A percentile compares a stretch with the other conserved stretches of the same genome.
Evolutionary conservation across 257 asterid species (phyloP).

Genomic region (Paulownia fortunei): DNA sequence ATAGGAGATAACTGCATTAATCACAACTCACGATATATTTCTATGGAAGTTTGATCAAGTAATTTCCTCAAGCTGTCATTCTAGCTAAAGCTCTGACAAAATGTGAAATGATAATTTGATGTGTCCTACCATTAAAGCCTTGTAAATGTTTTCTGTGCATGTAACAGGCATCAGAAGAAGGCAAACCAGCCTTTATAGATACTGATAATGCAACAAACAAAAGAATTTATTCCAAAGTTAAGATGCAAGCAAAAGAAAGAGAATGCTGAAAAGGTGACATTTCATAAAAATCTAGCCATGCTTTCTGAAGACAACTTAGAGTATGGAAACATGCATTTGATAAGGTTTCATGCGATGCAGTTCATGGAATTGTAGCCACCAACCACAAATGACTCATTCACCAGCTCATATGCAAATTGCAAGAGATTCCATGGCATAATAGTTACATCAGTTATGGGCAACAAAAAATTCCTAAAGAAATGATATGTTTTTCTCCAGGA

Average conservation of each 20-base stretch:
- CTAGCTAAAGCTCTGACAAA: not conserved
- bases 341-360: constrained; percentile 41
- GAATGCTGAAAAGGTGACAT: constrained; percentile 50
- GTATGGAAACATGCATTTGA: constrained; percentile 42
- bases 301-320: constrained; percentile 47
- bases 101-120: constrained; percentile 1
- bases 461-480: constrained; percentile 32
- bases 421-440: constrained; percentile 51
- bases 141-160: constrained; percentile 40
- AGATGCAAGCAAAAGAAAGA: constrained; percentile 46
- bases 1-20: constrained; percentile 17
- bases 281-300: constrained; percentile 44
- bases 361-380: constrained; percentile 40
- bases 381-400: constrained; percentile 37
- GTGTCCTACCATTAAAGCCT: constrained; percentile 30
- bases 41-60: not conserved
- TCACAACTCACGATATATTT: not conserved
- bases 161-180: constrained; percentile 38
- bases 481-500: constrained; percentile 26
- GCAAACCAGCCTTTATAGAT: constrained; percentile 50
- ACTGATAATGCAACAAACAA: constrained; percentile 54
- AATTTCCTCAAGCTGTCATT: constrained; percentile 5
- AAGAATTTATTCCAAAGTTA: constrained; percentile 77
- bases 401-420: constrained; percentile 48
- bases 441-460: constrained; percentile 47